Evolutionary conservation across 257 asterid species (phyloP), one percentile per base, ranked within the genome.

Genomic region (Lithospermum erythrorhizon): DNA sequence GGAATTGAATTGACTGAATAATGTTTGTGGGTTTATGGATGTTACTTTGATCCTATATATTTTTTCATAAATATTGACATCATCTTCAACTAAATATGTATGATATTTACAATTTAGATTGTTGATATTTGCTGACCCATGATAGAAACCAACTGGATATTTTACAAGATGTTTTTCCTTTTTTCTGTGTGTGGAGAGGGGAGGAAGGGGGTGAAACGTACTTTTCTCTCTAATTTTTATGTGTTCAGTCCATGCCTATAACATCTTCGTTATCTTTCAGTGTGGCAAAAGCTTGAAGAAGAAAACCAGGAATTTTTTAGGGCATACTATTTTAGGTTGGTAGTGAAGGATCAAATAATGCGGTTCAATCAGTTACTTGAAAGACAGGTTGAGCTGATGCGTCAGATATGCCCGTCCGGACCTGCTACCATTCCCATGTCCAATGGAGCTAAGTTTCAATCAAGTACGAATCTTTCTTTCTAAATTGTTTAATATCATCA

Each of bases 281-380:
- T 91, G 73, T 91, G 98, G 98, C 94, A 86, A 73, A 86, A 84
- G 78, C 98, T 91, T 60, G 95, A 86, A 79, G 79, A 87, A 57
- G 89, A 91, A 82, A 91, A 91, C 65, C 83, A 53, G 71, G 94
- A 81, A 6, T 91, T 91, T 72, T 91, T 91, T 70, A 71, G 77
- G 70, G 96, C 90, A 55, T 91, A 91, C 79, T 83, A 78, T 70
- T 70, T 82, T 74, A 77, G 95, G 74, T 68, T 88, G 83, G 52
- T 78, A 30, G 84, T 91, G 71, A 91, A 91, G 82, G 89, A 91
- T 48, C 98, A 91, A 79, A 91, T 91, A 66, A 3, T 55, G 58
- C 80, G 80, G 73, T 88, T 91, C 70, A 91, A 91, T 59, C 77
- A 77, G 65, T 75, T 91, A 82, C 90, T 91, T 58, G 89, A 86